Base-by-base conservation (phyloP, 1,284 basidiomycete species). In the Neonothopanus nambi region DNA sequence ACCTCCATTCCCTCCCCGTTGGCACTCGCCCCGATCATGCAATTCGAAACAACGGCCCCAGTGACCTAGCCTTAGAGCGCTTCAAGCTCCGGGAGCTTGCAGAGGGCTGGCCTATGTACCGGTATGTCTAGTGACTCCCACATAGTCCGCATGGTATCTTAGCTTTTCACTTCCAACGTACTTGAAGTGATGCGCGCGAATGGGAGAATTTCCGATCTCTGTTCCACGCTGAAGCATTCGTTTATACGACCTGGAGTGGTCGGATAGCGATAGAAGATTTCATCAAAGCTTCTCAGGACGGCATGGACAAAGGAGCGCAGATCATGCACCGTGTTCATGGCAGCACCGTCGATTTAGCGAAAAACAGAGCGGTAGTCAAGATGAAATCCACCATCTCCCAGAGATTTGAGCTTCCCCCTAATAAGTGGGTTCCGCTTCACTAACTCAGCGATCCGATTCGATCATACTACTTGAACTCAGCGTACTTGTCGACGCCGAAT, bases 311-410 rank as follows among this genome's bases (percentile, higher is more conserved):
- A 1, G 59, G 61, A 12, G 61, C 54, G 15, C 47, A 26, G 15
- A 62, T 61, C n/a, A 61, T 61, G 61, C 59, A 62, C 23, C 55
- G 59, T 7, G 48, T 59, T 5, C 59, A 62, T 21, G 61, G 61
- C 1, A 56, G 55, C 1, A 59, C 59, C 8, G 59, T 62, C 9
- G 61, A 62, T 43, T 20, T 59, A 13, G 48, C 49, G 2, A 55
- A 48, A 11, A 54, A 6, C 3, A 50, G 61, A 5, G 60, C 59
- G 18, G 60, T 62, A 0, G 60, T 60, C 24, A 62, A 62, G 56
- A 62, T 62, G 60, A 62, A 62, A 43, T 57, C 60, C 11, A 62
- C 60, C 1, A 62, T 62, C n/a, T 59, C 59, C 3, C 61, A 62
- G 49, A 53, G 61, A 9, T 60, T 62, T 38, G 46, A 45, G 37